phyloP scores from a whole-genome alignment of 495 filamentous ascomycete species.

The Cenococcum geophilum region DNA sequence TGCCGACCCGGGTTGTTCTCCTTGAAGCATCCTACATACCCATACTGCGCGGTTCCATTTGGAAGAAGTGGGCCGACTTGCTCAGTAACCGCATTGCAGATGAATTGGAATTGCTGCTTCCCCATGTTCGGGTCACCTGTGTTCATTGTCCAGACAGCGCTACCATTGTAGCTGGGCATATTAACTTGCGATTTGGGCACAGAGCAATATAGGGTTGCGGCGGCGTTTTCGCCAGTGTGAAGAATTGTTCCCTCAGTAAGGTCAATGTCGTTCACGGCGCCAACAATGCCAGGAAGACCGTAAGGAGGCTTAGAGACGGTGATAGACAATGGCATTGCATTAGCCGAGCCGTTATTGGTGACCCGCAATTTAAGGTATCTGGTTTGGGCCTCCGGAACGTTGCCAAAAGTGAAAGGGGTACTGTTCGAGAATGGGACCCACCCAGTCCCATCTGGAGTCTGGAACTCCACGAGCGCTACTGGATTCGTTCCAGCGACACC shows the following conservation, averaged over 20 bases:
- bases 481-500: slow-evolving; percentile 40
- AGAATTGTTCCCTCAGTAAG: slow-evolving; percentile 47
- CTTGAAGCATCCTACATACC: slow-evolving; percentile 34
- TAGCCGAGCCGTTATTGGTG: slow-evolving; percentile 40
- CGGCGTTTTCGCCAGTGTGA: slow-evolving; percentile 38
- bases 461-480: slow-evolving; percentile 44
- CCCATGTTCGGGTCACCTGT: slow-evolving; percentile 42
- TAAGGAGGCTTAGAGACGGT: slow-evolving; percentile 49
- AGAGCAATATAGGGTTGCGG: slow-evolving; percentile 43
- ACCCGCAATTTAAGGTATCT: slow-evolving; percentile 40
- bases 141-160: slow-evolving; percentile 44
- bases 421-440: slow-evolving; percentile 42
- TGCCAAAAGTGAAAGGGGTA: slow-evolving; percentile 43
- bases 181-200: slow-evolving; percentile 47
- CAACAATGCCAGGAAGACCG: slow-evolving; percentile 39
- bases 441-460: slow-evolving; percentile 41
- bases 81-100: slow-evolving; percentile 37
- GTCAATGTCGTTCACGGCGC: slow-evolving; percentile 43
- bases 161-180: slow-evolving; percentile 38
- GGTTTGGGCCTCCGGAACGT: slow-evolving; percentile 40
- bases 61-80: slow-evolving; percentile 33
- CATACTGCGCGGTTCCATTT: slow-evolving; percentile 32
- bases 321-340: slow-evolving; percentile 39
- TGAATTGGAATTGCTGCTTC: slow-evolving; percentile 38
- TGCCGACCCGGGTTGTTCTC: slow-evolving; percentile 27